These are phyloP conservation scores for Podaxis sp. DNA, from an alignment of 768 basidiomycete species.

Conservation along the genomic window DNA sequence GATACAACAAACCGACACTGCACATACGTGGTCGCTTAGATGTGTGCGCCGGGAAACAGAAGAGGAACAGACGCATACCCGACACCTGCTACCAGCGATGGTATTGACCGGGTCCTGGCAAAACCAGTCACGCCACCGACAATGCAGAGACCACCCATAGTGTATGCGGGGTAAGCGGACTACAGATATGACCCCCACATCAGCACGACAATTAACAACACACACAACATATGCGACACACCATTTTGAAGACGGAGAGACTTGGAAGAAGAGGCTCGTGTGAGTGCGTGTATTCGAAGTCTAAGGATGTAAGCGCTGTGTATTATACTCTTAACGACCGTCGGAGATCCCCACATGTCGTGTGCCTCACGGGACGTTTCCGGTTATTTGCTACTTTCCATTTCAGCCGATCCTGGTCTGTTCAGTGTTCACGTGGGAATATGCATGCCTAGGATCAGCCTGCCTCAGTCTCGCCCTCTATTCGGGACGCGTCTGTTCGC, in stretches of 20 bases:
- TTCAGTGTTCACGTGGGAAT: neutral
- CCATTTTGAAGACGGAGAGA: neutral
- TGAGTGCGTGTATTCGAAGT: neutral
- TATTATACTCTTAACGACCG: neutral
- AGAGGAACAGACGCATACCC: constrained; percentile 39
- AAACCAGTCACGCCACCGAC: constrained; percentile 75
- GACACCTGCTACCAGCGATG: constrained; percentile 79
- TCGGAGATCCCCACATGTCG: constrained; percentile 6
- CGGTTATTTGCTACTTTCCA: neutral
- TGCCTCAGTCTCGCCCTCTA: neutral
- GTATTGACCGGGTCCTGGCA: constrained; percentile 67
- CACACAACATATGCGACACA: neutral
- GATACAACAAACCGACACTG: constrained; percentile 75
- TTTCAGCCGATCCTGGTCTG: neutral
- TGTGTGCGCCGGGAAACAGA: neutral
- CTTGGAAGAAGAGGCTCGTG: neutral
- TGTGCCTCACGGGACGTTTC: neutral
- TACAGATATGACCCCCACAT: constrained; percentile 19
- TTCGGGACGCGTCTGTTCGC: too few species aligned
- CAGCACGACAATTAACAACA: neutral
- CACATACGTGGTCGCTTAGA: neutral
- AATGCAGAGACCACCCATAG: constrained; percentile 73
- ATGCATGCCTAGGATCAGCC: too few species aligned
- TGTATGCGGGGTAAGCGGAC: constrained; percentile 80
- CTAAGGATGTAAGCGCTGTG: neutral